phyloP scores from a whole-genome alignment of 192 early-diverging fungal genomes.

The Coemansia sp. region DNA sequence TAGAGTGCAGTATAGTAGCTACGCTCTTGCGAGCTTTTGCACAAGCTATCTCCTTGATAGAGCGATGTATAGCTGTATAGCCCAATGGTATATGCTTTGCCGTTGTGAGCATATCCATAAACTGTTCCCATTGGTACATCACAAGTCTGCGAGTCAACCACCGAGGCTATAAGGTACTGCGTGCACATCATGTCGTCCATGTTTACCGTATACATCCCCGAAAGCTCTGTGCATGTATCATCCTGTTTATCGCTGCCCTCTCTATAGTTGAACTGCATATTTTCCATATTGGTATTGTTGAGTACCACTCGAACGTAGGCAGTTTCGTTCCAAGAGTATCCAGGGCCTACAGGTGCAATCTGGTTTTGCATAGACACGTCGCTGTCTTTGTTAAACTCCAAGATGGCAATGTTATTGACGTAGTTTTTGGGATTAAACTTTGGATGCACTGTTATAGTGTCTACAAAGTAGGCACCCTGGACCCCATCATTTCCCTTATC shows the following conservation, averaged over 20 bases:
- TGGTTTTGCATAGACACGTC: background rate
- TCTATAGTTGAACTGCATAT: no score
- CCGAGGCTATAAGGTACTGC: no score
- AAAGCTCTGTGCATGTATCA: background rate
- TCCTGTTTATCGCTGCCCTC: background rate
- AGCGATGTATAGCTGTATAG: conserved; percentile 13
- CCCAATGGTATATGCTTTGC: conserved; percentile 8
- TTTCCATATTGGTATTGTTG: no score
- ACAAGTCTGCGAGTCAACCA: background rate
- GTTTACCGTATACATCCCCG: background rate
- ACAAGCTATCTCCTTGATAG: conserved; percentile 8
- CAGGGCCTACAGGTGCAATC: background rate
- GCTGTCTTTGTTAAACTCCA: conserved; percentile 13
- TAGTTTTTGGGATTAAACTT: background rate
- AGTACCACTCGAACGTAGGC: no score
- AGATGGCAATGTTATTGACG: conserved; percentile 12
- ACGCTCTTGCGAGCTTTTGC: conserved; percentile 5
- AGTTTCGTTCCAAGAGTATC: no score
- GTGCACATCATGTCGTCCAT: background rate
- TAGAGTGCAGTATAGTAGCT: conserved; percentile 11
- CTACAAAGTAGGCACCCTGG: conserved; percentile 5
- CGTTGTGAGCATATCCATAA: background rate
- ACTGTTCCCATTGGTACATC: background rate
- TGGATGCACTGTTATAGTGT: conserved; percentile 2
- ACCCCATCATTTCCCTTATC: background rate